Evolutionary conservation across 371 early-diverging fungal genomes (phyloP).

Genomic region (Mucor plumbeus): DNA sequence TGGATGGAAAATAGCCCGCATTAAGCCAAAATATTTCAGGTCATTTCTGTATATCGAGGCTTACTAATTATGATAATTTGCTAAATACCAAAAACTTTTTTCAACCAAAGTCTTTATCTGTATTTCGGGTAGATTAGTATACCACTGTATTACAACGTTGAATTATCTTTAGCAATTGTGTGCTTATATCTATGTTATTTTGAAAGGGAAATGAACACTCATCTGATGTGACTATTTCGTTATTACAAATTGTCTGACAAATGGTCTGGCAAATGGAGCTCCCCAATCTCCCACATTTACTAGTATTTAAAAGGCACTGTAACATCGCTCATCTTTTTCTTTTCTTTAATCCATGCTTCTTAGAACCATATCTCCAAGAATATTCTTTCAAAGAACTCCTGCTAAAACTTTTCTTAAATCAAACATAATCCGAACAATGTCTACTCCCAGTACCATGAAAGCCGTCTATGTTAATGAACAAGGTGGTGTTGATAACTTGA

Average conservation of each 20-base stretch:
- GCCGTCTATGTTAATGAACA: constrained; percentile 71
- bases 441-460: constrained; percentile 59
- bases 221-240: neutral
- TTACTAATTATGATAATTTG: no score
- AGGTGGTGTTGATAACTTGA: constrained; percentile 79
- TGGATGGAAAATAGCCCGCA: neutral
- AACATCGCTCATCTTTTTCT: neutral
- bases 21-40: neutral
- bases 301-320: neutral
- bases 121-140: neutral
- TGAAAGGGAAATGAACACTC: neutral
- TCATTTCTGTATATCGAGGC: no score
- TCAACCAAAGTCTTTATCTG: neutral
- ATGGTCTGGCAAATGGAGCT: neutral
- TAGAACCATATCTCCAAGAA: neutral
- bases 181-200: neutral
- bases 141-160: neutral
- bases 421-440: constrained; percentile 33
- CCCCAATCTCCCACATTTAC: neutral
- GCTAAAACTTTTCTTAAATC: neutral
- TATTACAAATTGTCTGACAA: neutral
- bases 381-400: neutral
- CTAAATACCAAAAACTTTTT: no score
- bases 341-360: neutral
- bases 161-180: neutral